Evolutionary conservation across 1,284 basidiomycete genomes (phyloP), one percentile per base, ranked within the genome.

Genomic region (Leccinum subrobustum): DNA sequence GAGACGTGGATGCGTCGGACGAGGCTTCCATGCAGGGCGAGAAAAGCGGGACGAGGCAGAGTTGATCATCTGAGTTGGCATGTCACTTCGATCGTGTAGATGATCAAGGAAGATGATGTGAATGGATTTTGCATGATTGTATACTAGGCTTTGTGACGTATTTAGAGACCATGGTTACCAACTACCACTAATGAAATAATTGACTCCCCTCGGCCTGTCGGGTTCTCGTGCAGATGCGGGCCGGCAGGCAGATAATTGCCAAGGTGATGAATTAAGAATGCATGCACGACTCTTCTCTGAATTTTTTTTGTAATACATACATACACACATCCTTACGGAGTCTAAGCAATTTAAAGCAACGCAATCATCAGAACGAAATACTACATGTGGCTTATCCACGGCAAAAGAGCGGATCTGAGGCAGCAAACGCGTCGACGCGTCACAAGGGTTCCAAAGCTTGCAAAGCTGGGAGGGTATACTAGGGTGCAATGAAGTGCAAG

Each of bases 361-460:
- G 9, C n/a, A 48, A 7, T 4, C 6, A 62, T 58, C 47, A 5
- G n/a, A 65, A 65, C 56, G 42, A 67, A 65, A 44, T 44, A 44
- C 18, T 44, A 44, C 18, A 20, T 5, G 11, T 25, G 20, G 42
- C 7, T 29, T 14, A 35, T 18, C 2, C 18, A 39, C 62, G 20
- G n/a, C 16, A 47, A 66, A 54, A 2, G 53, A 69, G 51, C 48
- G 58, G 48, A 57, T n/a, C 31, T 33, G 31, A 31, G 27, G 35
- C 54, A 39, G 6, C 20, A 18, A 23, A 54, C 48, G 65, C 63
- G 60, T 66, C 64, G 2, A 55, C 55, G 60, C 57, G 50, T 11
- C 27, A 33, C 12, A 23, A 27, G 25, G 50, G 52, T 37, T 54
- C 56, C 37, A 52, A 39, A 52, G 42, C 20, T 8, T 54, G 20